Evolutionary conservation across 768 basidiomycete genomes (phyloP), one percentile per base, ranked within the genome.

Genomic region (Phaffia australis): DNA sequence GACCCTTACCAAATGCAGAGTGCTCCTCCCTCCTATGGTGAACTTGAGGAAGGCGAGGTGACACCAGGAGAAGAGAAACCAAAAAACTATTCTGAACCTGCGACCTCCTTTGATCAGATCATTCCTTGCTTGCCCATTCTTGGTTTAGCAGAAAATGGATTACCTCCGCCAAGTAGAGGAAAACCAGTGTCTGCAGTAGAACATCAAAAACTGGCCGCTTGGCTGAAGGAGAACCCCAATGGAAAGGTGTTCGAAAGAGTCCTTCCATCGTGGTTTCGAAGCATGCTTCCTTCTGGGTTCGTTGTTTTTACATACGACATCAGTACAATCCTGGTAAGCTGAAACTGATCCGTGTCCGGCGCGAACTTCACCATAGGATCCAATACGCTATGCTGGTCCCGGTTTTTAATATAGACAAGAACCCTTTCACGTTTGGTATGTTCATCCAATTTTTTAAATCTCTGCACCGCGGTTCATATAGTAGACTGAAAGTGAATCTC

Each of bases 341-440:
- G 9, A 54, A 30, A 4, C 16, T 15, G 4, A n/a, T n/a, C 7
- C 25, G 19, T 7, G 56, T 16, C 14, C 27, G 9, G 27, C 56
- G 7, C 6, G 32, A 27, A 32, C 15, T 54, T 5, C 4, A 54
- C 21, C 8, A 54, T 54, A 55, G 63, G 1, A 85, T 92, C 69
- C 86, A 93, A 71, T 93, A 90, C 77, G 89, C 89, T 14, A 80
- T 97, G 68, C 89, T 85, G 65, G 92, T 94, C 7, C 92, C 92
- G 7, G 87, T 94, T 59, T 93, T 88, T 75, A 92, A 93, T 71
- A 84, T 94, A 61, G 89, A 94, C 77, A 88, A 90, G 77, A 83
- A 87, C 60, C 89, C 91, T 15, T 94, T 95, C 71, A 89, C 89
- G 8, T 75, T 95, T 32, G 56, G 35, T 27, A 15, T 16, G 15